Percentiles rank a stretch among this genome's conserved stretches.
These are phyloP conservation scores for Lactarius sp. DNA, from an alignment of 768 basidiomycete species.

Conservation along the genomic window DNA sequence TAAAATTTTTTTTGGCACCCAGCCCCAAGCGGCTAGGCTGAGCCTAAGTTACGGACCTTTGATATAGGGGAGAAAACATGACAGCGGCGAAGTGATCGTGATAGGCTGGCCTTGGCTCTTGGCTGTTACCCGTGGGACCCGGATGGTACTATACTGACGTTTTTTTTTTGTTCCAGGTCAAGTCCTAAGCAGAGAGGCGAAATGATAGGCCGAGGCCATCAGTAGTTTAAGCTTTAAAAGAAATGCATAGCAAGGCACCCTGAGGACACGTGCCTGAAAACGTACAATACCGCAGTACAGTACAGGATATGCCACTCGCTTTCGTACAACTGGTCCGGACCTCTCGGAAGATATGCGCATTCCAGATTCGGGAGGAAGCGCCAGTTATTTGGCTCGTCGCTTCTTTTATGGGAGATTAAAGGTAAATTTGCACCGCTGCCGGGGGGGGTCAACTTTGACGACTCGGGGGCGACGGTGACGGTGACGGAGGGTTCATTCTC, in stretches of 20 bases:
- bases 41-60: slow-evolving; percentile 8
- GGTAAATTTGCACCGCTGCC: slow-evolving; percentile 20
- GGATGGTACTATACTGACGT: background rate
- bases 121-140: slow-evolving; percentile 9
- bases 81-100: slow-evolving; percentile 19
- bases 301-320: background rate
- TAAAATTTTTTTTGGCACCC: slow-evolving; percentile 17
- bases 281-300: background rate
- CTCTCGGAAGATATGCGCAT: slow-evolving; percentile 6
- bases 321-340: slow-evolving; percentile 8
- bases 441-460: slow-evolving; percentile 3
- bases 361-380: background rate
- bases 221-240: slow-evolving; percentile 16
- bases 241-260: background rate
- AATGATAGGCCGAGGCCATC: background rate
- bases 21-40: slow-evolving; percentile 22
- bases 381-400: slow-evolving; percentile 10
- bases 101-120: slow-evolving; percentile 3
- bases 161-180: background rate
- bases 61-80: slow-evolving; percentile 11
- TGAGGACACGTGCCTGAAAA: slow-evolving; percentile 16
- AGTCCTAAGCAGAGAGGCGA: background rate
- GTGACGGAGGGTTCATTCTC: background rate
- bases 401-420: slow-evolving; percentile 16
- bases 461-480: background rate